phyloP scores from a whole-genome alignment of 2,329 filamentous ascomycete species.

The Erysiphe neolycopersici region DNA sequence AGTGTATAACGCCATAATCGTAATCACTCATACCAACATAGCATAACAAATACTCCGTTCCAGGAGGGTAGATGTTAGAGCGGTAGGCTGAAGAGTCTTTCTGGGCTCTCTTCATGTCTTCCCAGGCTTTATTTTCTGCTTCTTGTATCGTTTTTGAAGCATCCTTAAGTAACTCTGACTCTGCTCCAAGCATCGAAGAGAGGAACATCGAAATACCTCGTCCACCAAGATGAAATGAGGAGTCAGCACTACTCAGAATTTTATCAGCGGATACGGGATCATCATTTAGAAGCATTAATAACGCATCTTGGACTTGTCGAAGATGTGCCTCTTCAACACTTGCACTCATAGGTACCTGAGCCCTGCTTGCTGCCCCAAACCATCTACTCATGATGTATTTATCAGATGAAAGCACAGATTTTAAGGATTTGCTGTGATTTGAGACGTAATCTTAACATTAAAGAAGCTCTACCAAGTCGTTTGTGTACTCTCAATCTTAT shows the following conservation, averaged over 20 bases:
- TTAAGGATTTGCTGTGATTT: too few species aligned
- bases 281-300: slow-evolving; percentile 58
- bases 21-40: slow-evolving; percentile 25
- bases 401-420: not conserved
- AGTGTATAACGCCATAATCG: not conserved
- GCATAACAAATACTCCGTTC: slow-evolving; percentile 66
- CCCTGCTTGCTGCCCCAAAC: slow-evolving; percentile 9
- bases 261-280: slow-evolving; percentile 65
- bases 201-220: slow-evolving; percentile 63
- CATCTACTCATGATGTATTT: slow-evolving; percentile 11
- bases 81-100: slow-evolving; percentile 31
- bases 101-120: slow-evolving; percentile 50
- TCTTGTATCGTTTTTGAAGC: slow-evolving; percentile 44
- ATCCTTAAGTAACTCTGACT: slow-evolving; percentile 73
- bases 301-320: slow-evolving; percentile 33
- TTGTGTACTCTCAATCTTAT: too few species aligned
- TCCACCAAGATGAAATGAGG: slow-evolving; percentile 72
- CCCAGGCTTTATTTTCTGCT: slow-evolving; percentile 50
- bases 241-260: slow-evolving; percentile 42
- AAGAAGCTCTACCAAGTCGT: too few species aligned
- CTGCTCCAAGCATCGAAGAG: slow-evolving; percentile 64
- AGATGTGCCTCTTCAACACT: slow-evolving; percentile 26
- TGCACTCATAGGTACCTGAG: slow-evolving; percentile 7
- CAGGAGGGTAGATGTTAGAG: slow-evolving; percentile 41
- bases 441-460: too few species aligned